These are phyloP conservation scores for Lentinus tigrinus DNA, from an alignment of 768 basidiomycete species.

Conservation along the genomic window DNA sequence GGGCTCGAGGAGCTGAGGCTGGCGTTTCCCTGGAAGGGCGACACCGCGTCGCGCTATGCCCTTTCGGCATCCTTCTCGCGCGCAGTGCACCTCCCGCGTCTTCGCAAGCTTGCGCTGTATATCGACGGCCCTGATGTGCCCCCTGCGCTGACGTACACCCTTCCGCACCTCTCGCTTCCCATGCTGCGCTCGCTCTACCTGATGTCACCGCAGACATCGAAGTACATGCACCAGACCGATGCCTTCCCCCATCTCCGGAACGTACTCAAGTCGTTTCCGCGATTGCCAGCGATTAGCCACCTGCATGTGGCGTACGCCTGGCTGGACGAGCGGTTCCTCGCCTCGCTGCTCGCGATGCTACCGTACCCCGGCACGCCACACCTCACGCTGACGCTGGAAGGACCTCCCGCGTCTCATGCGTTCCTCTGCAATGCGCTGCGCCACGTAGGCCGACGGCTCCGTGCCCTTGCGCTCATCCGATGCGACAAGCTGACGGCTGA, in stretches of 20 bases:
- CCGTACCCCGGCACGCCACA: slow-evolving; percentile 14
- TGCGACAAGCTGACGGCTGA: slow-evolving; percentile 17
- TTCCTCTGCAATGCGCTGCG: slow-evolving; percentile 19
- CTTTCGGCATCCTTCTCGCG: slow-evolving; percentile 28
- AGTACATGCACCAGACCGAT: neutral
- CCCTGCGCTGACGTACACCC: slow-evolving; percentile 53
- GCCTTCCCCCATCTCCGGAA: slow-evolving; percentile 22
- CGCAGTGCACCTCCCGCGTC: slow-evolving; percentile 42
- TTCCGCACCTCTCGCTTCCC: slow-evolving; percentile 50
- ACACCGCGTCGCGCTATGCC: slow-evolving; percentile 24
- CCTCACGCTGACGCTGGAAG: slow-evolving; percentile 25
- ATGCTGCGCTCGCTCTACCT: slow-evolving; percentile 47
- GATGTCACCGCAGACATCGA: slow-evolving; percentile 27
- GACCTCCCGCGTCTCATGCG: slow-evolving; percentile 19
- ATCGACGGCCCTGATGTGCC: slow-evolving; percentile 59
- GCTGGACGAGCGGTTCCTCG: slow-evolving; percentile 26
- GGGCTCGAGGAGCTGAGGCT: slow-evolving; percentile 54
- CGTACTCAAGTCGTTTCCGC: slow-evolving; percentile 23
- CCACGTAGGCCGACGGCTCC: slow-evolving; percentile 4
- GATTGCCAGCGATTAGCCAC: slow-evolving; percentile 20
- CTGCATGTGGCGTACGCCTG: slow-evolving; percentile 25
- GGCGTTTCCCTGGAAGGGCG: slow-evolving; percentile 42
- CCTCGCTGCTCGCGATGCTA: slow-evolving; percentile 20
- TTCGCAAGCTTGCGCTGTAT: slow-evolving; percentile 47
- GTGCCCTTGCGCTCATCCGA: slow-evolving; percentile 15